These are phyloP conservation scores for Rhodotorula glutinis DNA, from an alignment of 1,284 basidiomycete genomes.

Conservation along the genomic window DNA sequence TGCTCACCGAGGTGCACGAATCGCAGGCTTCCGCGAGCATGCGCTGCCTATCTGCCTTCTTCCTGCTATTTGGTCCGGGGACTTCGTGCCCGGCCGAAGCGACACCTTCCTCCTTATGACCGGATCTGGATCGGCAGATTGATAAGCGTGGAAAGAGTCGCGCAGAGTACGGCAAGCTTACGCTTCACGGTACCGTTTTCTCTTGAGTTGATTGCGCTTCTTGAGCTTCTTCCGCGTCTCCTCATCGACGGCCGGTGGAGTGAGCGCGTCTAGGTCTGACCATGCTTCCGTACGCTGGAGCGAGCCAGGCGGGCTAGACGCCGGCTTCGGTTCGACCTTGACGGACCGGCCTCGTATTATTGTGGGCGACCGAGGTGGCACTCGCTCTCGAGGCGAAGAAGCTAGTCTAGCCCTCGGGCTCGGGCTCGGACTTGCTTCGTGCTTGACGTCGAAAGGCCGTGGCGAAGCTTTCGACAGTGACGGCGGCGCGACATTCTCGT, in stretches of 20 bases:
- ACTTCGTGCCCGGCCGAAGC: constrained; percentile 61
- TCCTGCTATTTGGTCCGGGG: constrained; percentile 64
- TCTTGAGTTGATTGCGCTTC: not conserved
- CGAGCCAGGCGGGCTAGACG: no score
- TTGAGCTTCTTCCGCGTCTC: constrained; percentile 2
- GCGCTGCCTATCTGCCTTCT: constrained; percentile 61
- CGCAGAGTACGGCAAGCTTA: not conserved
- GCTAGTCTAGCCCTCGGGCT: no score
- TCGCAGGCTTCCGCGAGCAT: constrained; percentile 79
- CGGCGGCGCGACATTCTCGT: no score
- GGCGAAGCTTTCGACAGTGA: no score
- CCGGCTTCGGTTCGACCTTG: not conserved
- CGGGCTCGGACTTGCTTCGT: no score
- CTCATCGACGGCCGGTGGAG: not conserved
- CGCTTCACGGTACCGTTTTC: not conserved
- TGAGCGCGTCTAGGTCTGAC: not conserved
- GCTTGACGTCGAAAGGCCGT: no score
- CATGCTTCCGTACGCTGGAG: not conserved
- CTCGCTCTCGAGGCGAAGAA: no score
- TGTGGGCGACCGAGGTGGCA: no score
- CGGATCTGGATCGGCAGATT: no score
- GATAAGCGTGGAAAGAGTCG: not conserved
- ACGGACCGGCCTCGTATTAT: not conserved
- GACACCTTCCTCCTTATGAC: not conserved
- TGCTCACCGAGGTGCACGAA: constrained; percentile 70